Base-by-base conservation (phyloP, 768 basidiomycete genomes). In the Infundibulicybe gibba region DNA sequence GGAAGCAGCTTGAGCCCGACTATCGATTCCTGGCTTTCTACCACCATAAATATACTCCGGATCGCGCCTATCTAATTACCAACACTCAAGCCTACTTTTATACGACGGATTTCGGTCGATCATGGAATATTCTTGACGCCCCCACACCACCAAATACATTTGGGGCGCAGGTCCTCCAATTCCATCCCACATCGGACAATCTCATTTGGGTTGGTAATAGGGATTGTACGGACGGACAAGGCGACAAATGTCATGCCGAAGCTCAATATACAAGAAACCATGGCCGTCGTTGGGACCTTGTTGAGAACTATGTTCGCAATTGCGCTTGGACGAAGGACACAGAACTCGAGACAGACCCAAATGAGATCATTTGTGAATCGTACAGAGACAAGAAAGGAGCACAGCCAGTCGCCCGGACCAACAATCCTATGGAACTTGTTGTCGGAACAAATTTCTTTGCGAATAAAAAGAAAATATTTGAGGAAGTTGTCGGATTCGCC, bases 31-130 rank as follows among this genome's bases (percentile, higher is more conserved):
- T 97, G 32, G 83, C 77, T 0, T 87, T 97, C 66, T 88, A 88
- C 56, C 89, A 94, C 70, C 95, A 99, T 71, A 68, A 76, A 30
- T 88, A 87, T 68, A 65, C 79, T 15, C 54, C 74, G 41, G 90
- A 90, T 50, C 87, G 94, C 10, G 95, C 94, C 2, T 98, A 90
- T 67, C 82, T 98, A 52, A 80, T 98, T 69, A 95, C 94, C 12
- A 71, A 76, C 39, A 69, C 71, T 1, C 52, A 68, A 9, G 72
- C 68, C 40, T 85, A 80, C 61, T 91, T 73, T 68, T 85, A 86
- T 61, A 97, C 97, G 6, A 94, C 88, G 25, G 81, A 93, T 64
- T 79, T 80, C 1, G 97, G 94, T 5, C 66, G 74, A 14, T 65
- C 65, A 2, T 99, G 95, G 95, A 67, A 79, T 50, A 31, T 50